A percentile compares a stretch with the other conserved stretches of the same genome.
phyloP scores from a whole-genome alignment of 2,329 filamentous ascomycete species.

The Penicillium sp. region DNA sequence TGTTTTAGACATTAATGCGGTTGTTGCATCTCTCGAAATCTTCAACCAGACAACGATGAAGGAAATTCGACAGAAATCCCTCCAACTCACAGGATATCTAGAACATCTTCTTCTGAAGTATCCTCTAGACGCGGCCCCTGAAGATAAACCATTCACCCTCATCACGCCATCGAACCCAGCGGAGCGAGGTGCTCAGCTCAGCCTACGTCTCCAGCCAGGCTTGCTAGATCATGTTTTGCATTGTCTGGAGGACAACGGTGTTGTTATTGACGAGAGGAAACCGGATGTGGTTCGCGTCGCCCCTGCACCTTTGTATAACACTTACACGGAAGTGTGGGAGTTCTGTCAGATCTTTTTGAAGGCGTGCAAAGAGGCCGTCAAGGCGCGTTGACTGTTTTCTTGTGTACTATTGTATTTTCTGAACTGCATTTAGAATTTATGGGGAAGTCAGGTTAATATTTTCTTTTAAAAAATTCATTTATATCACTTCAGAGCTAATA shows the following conservation, averaged over 20 bases:
- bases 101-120: conserved; percentile 60
- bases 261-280: conserved; percentile 79
- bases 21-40: conserved; percentile 69
- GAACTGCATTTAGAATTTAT: not conserved
- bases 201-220: conserved; percentile 65
- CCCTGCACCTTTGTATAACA: conserved; percentile 80
- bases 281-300: conserved; percentile 83
- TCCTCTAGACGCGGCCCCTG: conserved; percentile 26
- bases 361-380: conserved; percentile 46
- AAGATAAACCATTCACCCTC: conserved; percentile 53
- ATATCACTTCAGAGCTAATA: not conserved
- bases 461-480: not conserved
- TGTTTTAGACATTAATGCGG: conserved; percentile 72
- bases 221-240: conserved; percentile 67
- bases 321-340: conserved; percentile 67
- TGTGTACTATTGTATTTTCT: not conserved
- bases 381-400: conserved; percentile 5
- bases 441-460: not conserved
- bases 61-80: conserved; percentile 66
- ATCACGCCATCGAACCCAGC: conserved; percentile 68
- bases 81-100: conserved; percentile 73
- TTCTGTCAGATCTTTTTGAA: conserved; percentile 57
- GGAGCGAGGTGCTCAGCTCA: conserved; percentile 75
- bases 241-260: conserved; percentile 64
- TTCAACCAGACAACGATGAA: conserved; percentile 70